These are phyloP conservation scores for Rhododendron kiyosumense DNA, from an alignment of 148 eudicot genomes.

Conservation along the genomic window DNA sequence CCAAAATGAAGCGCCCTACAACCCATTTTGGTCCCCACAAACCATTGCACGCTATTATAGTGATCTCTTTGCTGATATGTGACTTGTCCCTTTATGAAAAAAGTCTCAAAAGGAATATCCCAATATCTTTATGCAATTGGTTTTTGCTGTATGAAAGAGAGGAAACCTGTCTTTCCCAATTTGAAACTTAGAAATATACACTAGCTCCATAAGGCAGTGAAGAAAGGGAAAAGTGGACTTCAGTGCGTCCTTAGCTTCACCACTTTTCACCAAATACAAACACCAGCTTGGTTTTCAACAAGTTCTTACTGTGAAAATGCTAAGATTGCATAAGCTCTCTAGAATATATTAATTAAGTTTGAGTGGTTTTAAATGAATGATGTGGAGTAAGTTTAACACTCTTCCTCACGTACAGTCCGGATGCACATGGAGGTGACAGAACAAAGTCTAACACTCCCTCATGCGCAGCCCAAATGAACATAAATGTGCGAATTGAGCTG, in stretches of 20 bases:
- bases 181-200: not conserved
- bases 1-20: not conserved
- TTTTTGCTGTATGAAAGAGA: not conserved
- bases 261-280: slow-evolving; percentile 4
- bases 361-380: too few species aligned
- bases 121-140: not conserved
- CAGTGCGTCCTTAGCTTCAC: slow-evolving; percentile 17
- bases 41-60: not conserved
- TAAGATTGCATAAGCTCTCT: not conserved
- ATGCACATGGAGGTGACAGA: too few species aligned
- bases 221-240: slow-evolving; percentile 15
- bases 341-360: too few species aligned
- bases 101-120: not conserved
- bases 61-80: not conserved
- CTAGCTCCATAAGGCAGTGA: not conserved
- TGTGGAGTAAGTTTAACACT: too few species aligned
- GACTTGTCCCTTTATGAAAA: not conserved
- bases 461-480: too few species aligned
- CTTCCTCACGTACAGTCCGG: fast-evolving
- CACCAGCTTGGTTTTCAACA: not conserved
- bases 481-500: too few species aligned
- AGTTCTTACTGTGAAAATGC: slow-evolving; percentile 15
- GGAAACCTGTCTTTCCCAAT: not conserved
- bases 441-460: too few species aligned
- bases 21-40: not conserved